These are phyloP conservation scores for Exophiala phaeomuriformis DNA, from an alignment of 2,329 filamentous ascomycete genomes.

Conservation along the genomic window DNA sequence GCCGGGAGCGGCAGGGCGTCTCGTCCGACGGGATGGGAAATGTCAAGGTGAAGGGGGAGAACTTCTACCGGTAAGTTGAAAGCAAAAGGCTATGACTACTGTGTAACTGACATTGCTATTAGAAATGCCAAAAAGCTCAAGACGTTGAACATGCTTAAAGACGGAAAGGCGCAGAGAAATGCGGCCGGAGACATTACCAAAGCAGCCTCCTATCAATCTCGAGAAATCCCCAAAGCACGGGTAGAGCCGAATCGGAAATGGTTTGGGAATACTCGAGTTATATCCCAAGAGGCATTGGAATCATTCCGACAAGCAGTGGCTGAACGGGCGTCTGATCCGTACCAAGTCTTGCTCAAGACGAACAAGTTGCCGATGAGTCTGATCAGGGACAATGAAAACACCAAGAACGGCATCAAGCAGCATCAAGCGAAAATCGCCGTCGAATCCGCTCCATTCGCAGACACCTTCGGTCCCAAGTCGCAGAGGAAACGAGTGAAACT, in stretches of 20 bases:
- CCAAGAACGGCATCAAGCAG: constrained; percentile 74
- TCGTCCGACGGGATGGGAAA: constrained; percentile 80
- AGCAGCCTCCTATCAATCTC: constrained; percentile 74
- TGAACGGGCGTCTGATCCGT: constrained; percentile 82
- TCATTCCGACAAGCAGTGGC: constrained; percentile 88
- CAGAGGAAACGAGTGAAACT: constrained; percentile 91
- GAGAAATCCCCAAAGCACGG: constrained; percentile 71
- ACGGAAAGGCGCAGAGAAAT: constrained; percentile 75
- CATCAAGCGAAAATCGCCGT: constrained; percentile 92
- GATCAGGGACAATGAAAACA: constrained; percentile 69
- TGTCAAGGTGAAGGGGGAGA: constrained; percentile 91
- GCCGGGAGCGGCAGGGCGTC: constrained; percentile 79
- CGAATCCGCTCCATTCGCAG: constrained; percentile 74
- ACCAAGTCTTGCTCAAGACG: constrained; percentile 87
- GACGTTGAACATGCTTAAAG: constrained; percentile 81
- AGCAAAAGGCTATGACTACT: constrained; percentile 3
- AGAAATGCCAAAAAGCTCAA: constrained; percentile 78
- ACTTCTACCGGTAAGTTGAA: constrained; percentile 76
- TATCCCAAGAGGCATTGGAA: constrained; percentile 78
- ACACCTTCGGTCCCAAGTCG: constrained; percentile 88
- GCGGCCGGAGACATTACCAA: constrained; percentile 75
- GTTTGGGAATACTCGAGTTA: constrained; percentile 90
- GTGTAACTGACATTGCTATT: constrained; percentile 11
- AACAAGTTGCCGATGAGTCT: constrained; percentile 96
- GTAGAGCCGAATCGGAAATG: constrained; percentile 96